These are phyloP conservation scores for Hymenotorrendiella dingleyae DNA, from an alignment of 2,329 filamentous ascomycete genomes.

Conservation along the genomic window DNA sequence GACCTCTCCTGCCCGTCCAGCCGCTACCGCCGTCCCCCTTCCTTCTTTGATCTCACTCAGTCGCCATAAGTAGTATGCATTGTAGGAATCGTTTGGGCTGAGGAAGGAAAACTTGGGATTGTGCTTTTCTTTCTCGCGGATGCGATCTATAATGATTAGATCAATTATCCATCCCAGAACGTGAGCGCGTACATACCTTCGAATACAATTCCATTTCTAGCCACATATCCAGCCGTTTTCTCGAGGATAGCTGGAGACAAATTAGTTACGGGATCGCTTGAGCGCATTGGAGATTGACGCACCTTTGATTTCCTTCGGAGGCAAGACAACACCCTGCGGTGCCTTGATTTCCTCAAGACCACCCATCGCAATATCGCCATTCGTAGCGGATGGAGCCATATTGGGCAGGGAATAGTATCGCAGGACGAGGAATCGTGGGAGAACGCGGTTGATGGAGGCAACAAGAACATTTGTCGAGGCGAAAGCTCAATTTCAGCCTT, in stretches of 20 bases:
- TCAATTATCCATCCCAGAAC: background rate
- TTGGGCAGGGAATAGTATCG: no score
- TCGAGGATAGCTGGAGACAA: conserved; percentile 60
- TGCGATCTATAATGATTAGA: conserved; percentile 52
- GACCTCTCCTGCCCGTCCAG: conserved; percentile 64
- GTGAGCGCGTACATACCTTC: conserved; percentile 41
- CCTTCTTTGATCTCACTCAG: conserved; percentile 80
- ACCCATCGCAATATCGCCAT: conserved; percentile 44
- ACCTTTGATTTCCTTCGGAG: conserved; percentile 74
- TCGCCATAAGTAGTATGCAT: conserved; percentile 86
- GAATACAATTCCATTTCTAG: conserved; percentile 56
- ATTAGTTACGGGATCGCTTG: conserved; percentile 31
- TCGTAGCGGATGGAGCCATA: conserved; percentile 33
- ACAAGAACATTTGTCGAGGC: background rate
- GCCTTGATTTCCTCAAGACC: conserved; percentile 66
- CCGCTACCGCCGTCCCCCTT: conserved; percentile 70
- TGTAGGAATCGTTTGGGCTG: conserved; percentile 72
- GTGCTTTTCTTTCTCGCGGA: conserved; percentile 75
- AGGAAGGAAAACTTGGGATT: conserved; percentile 94
- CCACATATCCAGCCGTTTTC: conserved; percentile 91
- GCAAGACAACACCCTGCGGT: conserved; percentile 77
- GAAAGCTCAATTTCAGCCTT: conserved; percentile 9
- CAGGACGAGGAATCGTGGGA: no score
- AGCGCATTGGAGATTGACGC: conserved; percentile 20
- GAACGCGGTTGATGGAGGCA: background rate